Base-by-base conservation (phyloP, 176 grass and related monocot genomes). In the Musa troglodytarum region DNA sequence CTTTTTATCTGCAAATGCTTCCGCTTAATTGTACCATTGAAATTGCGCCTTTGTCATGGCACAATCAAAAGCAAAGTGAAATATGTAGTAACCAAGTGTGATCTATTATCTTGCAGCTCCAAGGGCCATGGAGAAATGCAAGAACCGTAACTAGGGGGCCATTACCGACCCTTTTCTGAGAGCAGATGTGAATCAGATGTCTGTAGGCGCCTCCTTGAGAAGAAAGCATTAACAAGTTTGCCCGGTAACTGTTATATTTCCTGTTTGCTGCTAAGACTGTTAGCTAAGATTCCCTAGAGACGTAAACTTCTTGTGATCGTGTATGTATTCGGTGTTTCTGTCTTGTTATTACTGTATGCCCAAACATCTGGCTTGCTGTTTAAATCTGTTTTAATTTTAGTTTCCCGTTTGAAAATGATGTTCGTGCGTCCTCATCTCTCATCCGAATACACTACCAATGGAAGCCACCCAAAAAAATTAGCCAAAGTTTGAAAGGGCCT, bases 361-460 rank as follows among this genome's bases (percentile, higher is more conserved):
- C 20, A 50, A 51, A 70, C 43, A 51, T 10, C 3, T 70, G 68
- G 29, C 14, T 70, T 70, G 68, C 68, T 70, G 19, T 70, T 70
- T 70, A 49, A 2, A 70, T 50, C 25, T 70, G 28, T 9, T 51
- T 20, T 70, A 70, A n/a, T 70, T 62, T 70, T 50, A 15, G 19
- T 70, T 70, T 70, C 68, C 43, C 21, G 49, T 70, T 70, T 50
- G 3, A 19, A 50, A 50, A 69, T 19, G 3, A 51, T 49, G 67
- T 50, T 69, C 67, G n/a, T 15, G 9, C 2, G 28, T 50, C 34
- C 6, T 2, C 51, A 10, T 20, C 43, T 19, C 29, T 20, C 2
- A 20, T 69, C 43, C 11, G 16, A 19, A 50, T 21, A 16, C 16
- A 16, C 16, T 21, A 17, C 51, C 11, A 12, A 51, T 16, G 22